Evolutionary conservation across 768 basidiomycete species (phyloP).

Genomic region (Neoboletus magnificus): DNA sequence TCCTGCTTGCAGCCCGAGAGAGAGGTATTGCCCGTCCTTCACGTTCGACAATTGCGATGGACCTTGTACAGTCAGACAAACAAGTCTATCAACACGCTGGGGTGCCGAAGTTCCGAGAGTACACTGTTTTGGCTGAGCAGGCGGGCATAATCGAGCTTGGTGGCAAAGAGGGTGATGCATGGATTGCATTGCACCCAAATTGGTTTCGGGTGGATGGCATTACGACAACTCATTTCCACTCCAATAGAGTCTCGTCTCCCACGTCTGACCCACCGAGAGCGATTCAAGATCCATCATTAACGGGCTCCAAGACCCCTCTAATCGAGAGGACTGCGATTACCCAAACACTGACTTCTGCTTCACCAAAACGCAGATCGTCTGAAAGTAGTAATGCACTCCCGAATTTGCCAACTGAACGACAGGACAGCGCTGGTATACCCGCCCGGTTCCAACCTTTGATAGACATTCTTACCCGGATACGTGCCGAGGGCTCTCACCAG

Average conservation of each 20-base stretch:
- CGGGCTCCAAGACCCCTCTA: constrained; percentile 2
- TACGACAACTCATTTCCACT: neutral
- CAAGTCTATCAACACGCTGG: constrained; percentile 26
- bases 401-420: neutral
- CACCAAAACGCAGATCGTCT: neutral
- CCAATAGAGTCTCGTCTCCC: constrained; percentile 11
- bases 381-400: neutral
- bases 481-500: constrained; percentile 30
- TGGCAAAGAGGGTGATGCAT: constrained; percentile 10
- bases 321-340: constrained; percentile 1
- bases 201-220: constrained; percentile 15
- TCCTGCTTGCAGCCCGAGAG: constrained; percentile 20
- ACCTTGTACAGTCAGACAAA: constrained; percentile 31
- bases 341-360: neutral
- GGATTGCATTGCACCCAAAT: constrained; percentile 29
- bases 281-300: constrained; percentile 6
- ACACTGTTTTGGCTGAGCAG: constrained; percentile 25
- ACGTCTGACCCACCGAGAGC: constrained; percentile 8
- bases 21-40: constrained; percentile 34
- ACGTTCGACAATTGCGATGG: constrained; percentile 38
- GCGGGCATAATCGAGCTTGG: constrained; percentile 28
- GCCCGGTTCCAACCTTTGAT: constrained; percentile 31
- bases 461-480: constrained; percentile 30
- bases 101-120: constrained; percentile 26
- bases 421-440: constrained; percentile 5